phyloP scores from a whole-genome alignment of 2,329 filamentous ascomycete species.

The Neonectria neomacrospora region DNA sequence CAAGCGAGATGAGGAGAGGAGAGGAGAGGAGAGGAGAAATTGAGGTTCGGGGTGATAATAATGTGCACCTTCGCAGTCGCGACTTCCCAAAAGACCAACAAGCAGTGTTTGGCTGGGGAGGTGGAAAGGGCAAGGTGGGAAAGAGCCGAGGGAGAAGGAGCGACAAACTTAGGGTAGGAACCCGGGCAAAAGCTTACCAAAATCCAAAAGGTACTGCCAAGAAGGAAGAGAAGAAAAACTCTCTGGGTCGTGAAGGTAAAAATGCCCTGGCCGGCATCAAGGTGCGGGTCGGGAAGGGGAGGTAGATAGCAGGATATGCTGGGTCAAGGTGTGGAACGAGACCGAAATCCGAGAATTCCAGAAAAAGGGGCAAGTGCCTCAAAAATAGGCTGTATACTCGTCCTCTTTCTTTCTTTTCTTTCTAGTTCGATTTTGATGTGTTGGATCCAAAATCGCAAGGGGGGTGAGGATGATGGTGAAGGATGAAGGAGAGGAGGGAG shows the following conservation, averaged over 20 bases:
- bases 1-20: background rate
- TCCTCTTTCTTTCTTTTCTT: background rate
- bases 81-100: constrained; percentile 5
- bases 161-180: background rate
- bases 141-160: background rate
- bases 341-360: too few relatives aligned
- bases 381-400: background rate
- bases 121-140: background rate
- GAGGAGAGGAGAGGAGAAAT: constrained; percentile 9
- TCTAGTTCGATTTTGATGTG: too few relatives aligned
- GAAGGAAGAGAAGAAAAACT: background rate
- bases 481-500: background rate
- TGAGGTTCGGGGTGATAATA: background rate
- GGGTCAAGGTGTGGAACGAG: background rate
- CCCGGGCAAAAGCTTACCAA: constrained; percentile 1
- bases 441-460: background rate
- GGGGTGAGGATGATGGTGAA: background rate
- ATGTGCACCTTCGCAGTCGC: background rate
- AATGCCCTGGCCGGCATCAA: background rate
- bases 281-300: background rate
- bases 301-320: background rate
- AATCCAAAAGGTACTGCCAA: constrained; percentile 5
- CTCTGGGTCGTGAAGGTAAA: background rate
- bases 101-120: background rate
- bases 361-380: background rate